Base-by-base conservation (phyloP, 768 basidiomycete species). In the Gautieria morchelliformis region DNA sequence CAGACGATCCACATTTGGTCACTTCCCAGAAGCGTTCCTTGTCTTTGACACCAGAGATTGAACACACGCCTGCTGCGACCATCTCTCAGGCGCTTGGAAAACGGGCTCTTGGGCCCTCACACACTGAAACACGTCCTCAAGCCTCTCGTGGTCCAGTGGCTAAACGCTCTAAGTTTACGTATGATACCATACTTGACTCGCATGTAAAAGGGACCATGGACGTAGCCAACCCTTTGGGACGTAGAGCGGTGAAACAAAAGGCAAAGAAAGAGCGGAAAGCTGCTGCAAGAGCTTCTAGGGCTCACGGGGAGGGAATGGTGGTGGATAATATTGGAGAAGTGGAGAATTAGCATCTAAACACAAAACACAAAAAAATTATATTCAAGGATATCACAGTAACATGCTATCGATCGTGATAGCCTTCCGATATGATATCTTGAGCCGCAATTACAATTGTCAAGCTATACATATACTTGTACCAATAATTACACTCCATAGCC, bases 201-300 rank as follows among this genome's bases (percentile, higher is more conserved):
- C 70, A 81, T 59, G 76, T 77, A 27, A 63, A 75, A 22, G 60
- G 67, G 45, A 69, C 68, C 58, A 80, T 82, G 77, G 76, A 75
- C 12, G 64, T 66, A 58, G 71, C 77, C 56, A 85, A 86, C 65
- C 84, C 86, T 14, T 61, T 89, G 60, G 80, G 74, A 56, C 70
- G 85, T 59, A 76, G 73, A 63, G 70, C 74, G 61, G 62, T 87
- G 63, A 88, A 87, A 71, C 77, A 71, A 64, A 84, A 82, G 46
- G 78, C 79, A 49, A 89, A 87, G 72, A 72, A 74, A 62, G 80
- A 78, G 39, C 74, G 81, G 63, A 81, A 80, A 66, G 76, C 78
- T 5, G 76, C 74, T 41, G 73, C 72, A 37, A 68, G 69, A 53
- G 41, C 57, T 12, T 47, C 39, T 39, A 57, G 55, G 4, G 54